Evolutionary conservation across 2,329 filamentous ascomycete species (phyloP).

Genomic region (Neonectria coccinea): DNA sequence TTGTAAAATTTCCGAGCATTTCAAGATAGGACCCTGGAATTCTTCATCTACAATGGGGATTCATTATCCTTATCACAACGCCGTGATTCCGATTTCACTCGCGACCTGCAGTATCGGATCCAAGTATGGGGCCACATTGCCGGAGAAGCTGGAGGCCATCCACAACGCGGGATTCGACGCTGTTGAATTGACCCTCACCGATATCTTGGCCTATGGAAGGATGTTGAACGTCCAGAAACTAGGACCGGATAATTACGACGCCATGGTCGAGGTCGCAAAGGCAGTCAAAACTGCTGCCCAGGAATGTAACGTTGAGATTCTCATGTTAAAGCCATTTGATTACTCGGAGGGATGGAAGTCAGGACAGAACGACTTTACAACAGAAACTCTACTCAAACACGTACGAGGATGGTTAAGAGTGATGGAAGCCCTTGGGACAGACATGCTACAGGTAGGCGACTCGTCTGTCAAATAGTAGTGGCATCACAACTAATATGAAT

Average conservation of each 20-base stretch:
- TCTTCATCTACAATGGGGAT: background rate
- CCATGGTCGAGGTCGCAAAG: conserved; percentile 65
- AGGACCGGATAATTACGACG: conserved; percentile 67
- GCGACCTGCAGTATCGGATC: conserved; percentile 68
- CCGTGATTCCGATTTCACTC: conserved; percentile 51
- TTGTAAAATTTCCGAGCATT: background rate
- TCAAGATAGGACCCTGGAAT: background rate
- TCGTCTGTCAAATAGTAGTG: background rate
- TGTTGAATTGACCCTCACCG: conserved; percentile 81
- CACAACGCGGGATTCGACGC: conserved; percentile 73
- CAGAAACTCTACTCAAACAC: conserved; percentile 70
- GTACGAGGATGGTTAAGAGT: conserved; percentile 76
- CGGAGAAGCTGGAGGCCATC: conserved; percentile 71
- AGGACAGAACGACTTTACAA: conserved; percentile 60
- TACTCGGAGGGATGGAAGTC: conserved; percentile 82
- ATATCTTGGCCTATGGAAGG: conserved; percentile 72
- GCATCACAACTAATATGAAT: background rate
- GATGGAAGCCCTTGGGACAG: conserved; percentile 76
- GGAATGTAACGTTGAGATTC: conserved; percentile 66
- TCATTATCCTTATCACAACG: background rate
- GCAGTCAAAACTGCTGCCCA: conserved; percentile 67
- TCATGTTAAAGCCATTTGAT: conserved; percentile 81
- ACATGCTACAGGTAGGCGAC: conserved; percentile 72
- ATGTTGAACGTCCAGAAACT: conserved; percentile 64
- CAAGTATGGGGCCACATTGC: conserved; percentile 61